Evolutionary conservation across 345 rosid species (phyloP), one percentile per base, ranked within the genome.

Genomic region (Toxicodendron radicans): DNA sequence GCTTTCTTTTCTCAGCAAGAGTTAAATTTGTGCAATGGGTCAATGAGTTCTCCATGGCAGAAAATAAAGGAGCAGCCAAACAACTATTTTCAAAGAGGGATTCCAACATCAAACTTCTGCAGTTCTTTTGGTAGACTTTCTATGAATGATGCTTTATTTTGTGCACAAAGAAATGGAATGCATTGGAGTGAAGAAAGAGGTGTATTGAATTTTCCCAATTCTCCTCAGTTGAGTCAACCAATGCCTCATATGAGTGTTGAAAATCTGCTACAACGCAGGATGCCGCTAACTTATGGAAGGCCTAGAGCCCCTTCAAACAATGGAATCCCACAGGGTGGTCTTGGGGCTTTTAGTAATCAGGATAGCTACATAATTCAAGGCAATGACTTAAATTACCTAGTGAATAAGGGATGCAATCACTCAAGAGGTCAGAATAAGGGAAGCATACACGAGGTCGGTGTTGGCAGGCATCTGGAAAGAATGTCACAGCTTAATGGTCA

Each of bases 351-450:
- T 68, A 66, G 54, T 21, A 52, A 20, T 3, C 79, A 83, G 43
- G 88, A 83, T 38, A 73, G 79, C 61, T 75, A 81, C 70, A 77
- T 83, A 49, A 20, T 73, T 53, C 75, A 75, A 62, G 70, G 80
- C 30, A 73, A 72, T 57, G 65, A 57, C 56, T 70, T 78, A 30
- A 70, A 66, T 66, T 56, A 64, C 45, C 12, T 41, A 43, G 20
- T 16, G 23, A 72, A 74, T 63, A 74, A 64, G 43, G 68, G 79
- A 68, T 9, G 73, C 59, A 70, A 57, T 78, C 59, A 53, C 46
- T 38, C 72, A 51, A 61, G 68, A 48, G 57, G 41, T 72, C 74
- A 41, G 41, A 45, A 60, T 30, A 81, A 60, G 48, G 52, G 62
- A 27, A 17, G 51, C n/a, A 35, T 23, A 10, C 64, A 52, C 12